These are phyloP conservation scores for Nakazawaea ernobii DNA, from an alignment of 805 yeast genomes.

Conservation along the genomic window DNA sequence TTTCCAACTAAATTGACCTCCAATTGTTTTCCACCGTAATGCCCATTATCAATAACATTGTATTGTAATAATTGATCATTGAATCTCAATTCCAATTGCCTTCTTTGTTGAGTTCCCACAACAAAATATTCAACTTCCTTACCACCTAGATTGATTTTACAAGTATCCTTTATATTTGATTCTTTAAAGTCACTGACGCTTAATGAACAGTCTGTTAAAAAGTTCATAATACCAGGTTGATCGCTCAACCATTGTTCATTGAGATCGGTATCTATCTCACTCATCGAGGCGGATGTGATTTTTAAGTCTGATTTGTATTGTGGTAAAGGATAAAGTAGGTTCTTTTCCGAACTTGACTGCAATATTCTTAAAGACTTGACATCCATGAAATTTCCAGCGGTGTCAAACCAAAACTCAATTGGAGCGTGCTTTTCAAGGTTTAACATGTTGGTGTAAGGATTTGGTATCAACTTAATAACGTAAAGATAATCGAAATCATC, in stretches of 20 bases:
- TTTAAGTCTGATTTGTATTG: constrained; percentile 6
- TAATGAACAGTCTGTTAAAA: constrained; percentile 20
- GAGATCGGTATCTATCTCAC: constrained; percentile 9
- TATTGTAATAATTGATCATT: constrained; percentile 27
- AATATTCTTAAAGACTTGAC: constrained; percentile 1
- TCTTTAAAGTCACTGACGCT: constrained; percentile 3
- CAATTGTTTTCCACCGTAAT: constrained; percentile 31
- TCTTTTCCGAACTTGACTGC: not conserved
- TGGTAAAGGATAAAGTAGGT: constrained; percentile 4
- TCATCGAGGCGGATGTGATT: not conserved
- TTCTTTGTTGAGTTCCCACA: constrained; percentile 16
- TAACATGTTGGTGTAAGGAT: constrained; percentile 20
- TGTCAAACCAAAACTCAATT: constrained; percentile 25
- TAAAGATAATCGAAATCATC: constrained; percentile 21
- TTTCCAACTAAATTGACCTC: constrained; percentile 35
- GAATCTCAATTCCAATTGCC: constrained; percentile 26
- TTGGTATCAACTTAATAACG: constrained; percentile 26
- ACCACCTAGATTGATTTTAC: not conserved
- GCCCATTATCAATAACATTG: constrained; percentile 36
- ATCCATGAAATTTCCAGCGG: constrained; percentile 14
- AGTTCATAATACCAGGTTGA: constrained; percentile 39
- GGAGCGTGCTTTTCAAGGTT: constrained; percentile 21
- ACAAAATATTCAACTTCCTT: constrained; percentile 7
- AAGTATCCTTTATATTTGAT: constrained; percentile 1
- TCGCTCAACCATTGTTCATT: constrained; percentile 25